A percentile compares a stretch with the other conserved stretches of the same genome.
phyloP scores from a whole-genome alignment of 2,329 filamentous ascomycete species.

The Dactylellina haptotyla region DNA sequence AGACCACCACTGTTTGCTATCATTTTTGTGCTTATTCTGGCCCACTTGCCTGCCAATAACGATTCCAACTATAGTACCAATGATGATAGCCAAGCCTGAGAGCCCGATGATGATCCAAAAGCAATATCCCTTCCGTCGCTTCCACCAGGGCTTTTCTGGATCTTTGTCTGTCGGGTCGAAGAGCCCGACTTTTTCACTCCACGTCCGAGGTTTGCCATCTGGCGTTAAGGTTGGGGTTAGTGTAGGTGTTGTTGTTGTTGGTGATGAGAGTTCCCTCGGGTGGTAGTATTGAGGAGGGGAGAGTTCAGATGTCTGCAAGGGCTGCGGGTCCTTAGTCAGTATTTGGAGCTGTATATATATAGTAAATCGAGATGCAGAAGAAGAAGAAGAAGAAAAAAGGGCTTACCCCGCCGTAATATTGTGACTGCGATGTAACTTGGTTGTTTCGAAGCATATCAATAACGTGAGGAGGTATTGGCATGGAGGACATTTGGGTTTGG shows the following conservation, averaged over 20 bases:
- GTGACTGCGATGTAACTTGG: conserved; percentile 13
- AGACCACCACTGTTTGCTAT: conserved; percentile 34
- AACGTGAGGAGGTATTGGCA: conserved; percentile 44
- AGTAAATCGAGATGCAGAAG: background rate
- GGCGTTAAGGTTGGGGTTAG: conserved; percentile 36
- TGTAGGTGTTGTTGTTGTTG: background rate
- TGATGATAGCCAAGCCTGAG: conserved; percentile 22
- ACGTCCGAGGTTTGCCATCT: conserved; percentile 22
- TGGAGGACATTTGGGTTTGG: conserved; percentile 6
- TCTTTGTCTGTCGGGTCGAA: conserved; percentile 49
- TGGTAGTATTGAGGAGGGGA: conserved; percentile 28
- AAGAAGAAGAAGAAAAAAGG: background rate
- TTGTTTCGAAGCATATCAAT: conserved; percentile 36
- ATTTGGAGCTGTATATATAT: background rate
- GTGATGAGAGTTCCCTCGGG: background rate
- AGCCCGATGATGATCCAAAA: conserved; percentile 46
- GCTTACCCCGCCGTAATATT: conserved; percentile 46
- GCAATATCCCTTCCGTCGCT: conserved; percentile 39
- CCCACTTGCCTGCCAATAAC: conserved; percentile 34
- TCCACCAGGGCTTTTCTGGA: conserved; percentile 45
- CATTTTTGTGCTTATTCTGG: background rate
- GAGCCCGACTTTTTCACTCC: conserved; percentile 43
- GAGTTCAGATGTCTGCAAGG: conserved; percentile 24
- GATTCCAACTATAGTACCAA: conserved; percentile 36
- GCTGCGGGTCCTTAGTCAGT: conserved; percentile 14